Evolutionary conservation across 2,329 filamentous ascomycete species (phyloP).

Genomic region (Fusarium anguioides): DNA sequence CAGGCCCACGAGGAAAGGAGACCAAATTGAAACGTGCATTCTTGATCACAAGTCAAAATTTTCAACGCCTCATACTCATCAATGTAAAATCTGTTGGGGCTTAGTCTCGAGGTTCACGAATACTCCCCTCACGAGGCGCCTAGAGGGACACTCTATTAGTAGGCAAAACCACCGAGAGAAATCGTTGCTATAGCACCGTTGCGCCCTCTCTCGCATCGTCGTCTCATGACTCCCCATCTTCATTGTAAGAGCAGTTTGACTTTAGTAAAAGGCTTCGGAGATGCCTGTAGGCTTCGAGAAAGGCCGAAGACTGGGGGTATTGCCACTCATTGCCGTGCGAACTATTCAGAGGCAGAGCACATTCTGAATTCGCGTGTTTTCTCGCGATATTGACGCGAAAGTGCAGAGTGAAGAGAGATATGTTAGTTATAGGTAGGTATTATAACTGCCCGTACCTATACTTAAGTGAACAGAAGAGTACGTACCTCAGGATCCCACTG

Average conservation of each 20-base stretch:
- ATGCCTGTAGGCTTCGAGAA: background rate
- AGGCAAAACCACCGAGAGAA: background rate
- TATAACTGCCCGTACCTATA: too few relatives aligned
- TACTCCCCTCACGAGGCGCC: slow-evolving; percentile 18
- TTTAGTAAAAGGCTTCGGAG: background rate
- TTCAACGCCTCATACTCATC: background rate
- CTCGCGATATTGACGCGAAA: background rate
- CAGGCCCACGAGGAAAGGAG: background rate
- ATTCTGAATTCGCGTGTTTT: too few relatives aligned
- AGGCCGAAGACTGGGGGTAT: background rate
- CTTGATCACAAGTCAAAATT: too few relatives aligned
- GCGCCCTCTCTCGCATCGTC: background rate
- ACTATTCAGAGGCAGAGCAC: too few relatives aligned
- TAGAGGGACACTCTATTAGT: background rate
- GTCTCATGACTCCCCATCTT: background rate
- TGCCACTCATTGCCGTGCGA: background rate
- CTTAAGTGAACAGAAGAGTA: slow-evolving; percentile 3
- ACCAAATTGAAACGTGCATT: background rate
- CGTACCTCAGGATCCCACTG: background rate
- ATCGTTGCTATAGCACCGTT: background rate
- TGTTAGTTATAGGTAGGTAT: background rate
- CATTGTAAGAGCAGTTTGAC: slow-evolving; percentile 2
- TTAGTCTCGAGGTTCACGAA: background rate
- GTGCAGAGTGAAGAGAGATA: background rate
- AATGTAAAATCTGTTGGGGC: background rate